Percentiles rank a stretch among this genome's conserved stretches.
phyloP scores from a whole-genome alignment of 805 yeast species.

The Debaryomyces castellii region DNA sequence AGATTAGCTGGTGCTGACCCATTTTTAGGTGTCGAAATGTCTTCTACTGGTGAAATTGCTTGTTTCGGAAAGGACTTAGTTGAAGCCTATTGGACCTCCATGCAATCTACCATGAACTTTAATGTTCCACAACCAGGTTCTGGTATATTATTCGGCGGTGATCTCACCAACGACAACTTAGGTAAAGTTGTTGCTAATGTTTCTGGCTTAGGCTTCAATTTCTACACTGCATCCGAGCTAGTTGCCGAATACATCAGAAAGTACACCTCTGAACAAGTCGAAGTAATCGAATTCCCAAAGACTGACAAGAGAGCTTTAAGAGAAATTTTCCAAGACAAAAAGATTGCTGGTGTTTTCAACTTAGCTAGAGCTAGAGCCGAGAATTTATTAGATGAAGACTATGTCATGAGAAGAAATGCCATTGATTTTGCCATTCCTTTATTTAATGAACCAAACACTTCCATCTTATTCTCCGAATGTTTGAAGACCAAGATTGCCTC shows the following conservation, averaged over 20 bases:
- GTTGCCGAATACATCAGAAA: constrained; percentile 64
- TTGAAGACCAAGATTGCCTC: constrained; percentile 65
- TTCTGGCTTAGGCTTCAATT: constrained; percentile 75
- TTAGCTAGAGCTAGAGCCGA: constrained; percentile 90
- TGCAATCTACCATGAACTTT: constrained; percentile 97
- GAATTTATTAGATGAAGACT: constrained; percentile 79
- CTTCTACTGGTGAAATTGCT: constrained; percentile 98
- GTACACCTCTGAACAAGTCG: constrained; percentile 47
- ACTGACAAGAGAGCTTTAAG: constrained; percentile 90
- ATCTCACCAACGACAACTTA: constrained; percentile 65
- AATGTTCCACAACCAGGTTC: constrained; percentile 86
- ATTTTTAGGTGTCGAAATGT: constrained; percentile 98
- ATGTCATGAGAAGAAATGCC: constrained; percentile 98
- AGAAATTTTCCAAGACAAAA: constrained; percentile 86
- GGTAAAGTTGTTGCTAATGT: constrained; percentile 72
- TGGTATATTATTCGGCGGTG: constrained; percentile 94
- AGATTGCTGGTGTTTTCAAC: constrained; percentile 87
- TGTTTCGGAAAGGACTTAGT: constrained; percentile 83
- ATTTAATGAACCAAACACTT: constrained; percentile 95
- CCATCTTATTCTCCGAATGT: constrained; percentile 81
- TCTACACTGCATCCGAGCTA: constrained; percentile 70
- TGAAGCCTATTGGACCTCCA: constrained; percentile 97
- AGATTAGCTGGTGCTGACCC: constrained; percentile 99
- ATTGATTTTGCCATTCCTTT: constrained; percentile 96
- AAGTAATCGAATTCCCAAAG: constrained; percentile 85